Evolutionary conservation across 2,329 filamentous ascomycete species (phyloP), one percentile per base, ranked within the genome.

Genomic region (Cladophialophora psammophila): DNA sequence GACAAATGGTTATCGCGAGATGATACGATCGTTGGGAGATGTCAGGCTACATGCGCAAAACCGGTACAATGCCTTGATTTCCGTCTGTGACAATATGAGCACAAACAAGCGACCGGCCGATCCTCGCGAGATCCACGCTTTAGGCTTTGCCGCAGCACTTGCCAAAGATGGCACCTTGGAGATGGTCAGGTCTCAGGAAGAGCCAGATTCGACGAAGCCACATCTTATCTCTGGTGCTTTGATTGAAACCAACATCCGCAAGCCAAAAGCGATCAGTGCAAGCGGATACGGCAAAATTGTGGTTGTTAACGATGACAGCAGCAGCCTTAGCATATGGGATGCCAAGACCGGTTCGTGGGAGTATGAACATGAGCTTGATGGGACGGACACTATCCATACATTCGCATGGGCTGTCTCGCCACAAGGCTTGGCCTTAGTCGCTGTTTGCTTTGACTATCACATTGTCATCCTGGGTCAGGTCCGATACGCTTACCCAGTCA

Each of bases 351-450:
- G 89, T 1, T 90, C 93, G 69, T 84, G 97, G 5, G 94, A 97
- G 77, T 93, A 92, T 74, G 86, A 91, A 68, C 87, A 94, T 73
- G 85, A 88, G 35, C 95, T 93, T 70, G 86, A 90, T 70, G 84
- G 85, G 12, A 86, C 90, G 67, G 91, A 95, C 73, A 86, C 85
- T 5, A 93, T 97, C 48, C 88, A 90, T 69, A 94, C 97, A 77
- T 86, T 97, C 12, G 93, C 97, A 77, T 97, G 94, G 94, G 94
- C 93, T 0, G 94, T 92, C 2, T 97, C 94, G 0, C 93, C 93
- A 0, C 92, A 96, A 76, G 89, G 88, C 57, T 93, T 97, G 75
- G 94, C 92, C 0, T 93, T 97, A 63, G 83, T 97, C 20, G 92
- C 94, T 0, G 92, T 97, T n/a, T 93, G 94, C 0, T 97, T 97